These are phyloP conservation scores for Paramyrothecium sp. DNA, from an alignment of 2,329 filamentous ascomycete species.

Conservation along the genomic window DNA sequence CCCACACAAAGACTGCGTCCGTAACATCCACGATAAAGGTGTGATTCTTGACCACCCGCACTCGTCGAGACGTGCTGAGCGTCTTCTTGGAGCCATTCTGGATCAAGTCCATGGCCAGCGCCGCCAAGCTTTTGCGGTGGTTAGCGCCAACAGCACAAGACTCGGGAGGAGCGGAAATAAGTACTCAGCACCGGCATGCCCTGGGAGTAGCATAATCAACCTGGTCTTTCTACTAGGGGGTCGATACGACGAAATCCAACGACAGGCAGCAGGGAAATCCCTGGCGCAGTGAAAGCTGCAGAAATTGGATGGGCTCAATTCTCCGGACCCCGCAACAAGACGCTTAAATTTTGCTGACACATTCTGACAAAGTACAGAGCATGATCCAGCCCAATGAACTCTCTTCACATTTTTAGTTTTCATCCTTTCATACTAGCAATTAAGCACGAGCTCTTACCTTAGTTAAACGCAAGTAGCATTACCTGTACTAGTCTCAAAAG, in stretches of 20 bases:
- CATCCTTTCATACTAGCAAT: neutral
- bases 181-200: neutral
- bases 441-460: too few relatives aligned
- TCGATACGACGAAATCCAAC: neutral
- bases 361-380: neutral
- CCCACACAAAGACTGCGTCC: conserved; percentile 37
- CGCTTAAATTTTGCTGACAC: neutral
- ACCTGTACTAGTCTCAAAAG: too few relatives aligned
- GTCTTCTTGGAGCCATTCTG: conserved; percentile 15
- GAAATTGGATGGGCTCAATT: neutral
- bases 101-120: neutral
- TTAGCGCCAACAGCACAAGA: neutral
- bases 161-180: neutral
- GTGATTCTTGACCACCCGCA: conserved; percentile 31
- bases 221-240: neutral
- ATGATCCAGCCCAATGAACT: neutral
- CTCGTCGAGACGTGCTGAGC: conserved; percentile 21
- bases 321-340: neutral
- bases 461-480: too few relatives aligned
- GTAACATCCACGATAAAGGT: conserved; percentile 34
- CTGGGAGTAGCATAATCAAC: neutral
- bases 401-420: neutral
- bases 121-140: neutral
- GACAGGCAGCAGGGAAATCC: neutral
- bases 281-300: neutral